phyloP scores from a whole-genome alignment of 2,329 filamentous ascomycete genomes.

The Scolecobasidium constrictum region DNA sequence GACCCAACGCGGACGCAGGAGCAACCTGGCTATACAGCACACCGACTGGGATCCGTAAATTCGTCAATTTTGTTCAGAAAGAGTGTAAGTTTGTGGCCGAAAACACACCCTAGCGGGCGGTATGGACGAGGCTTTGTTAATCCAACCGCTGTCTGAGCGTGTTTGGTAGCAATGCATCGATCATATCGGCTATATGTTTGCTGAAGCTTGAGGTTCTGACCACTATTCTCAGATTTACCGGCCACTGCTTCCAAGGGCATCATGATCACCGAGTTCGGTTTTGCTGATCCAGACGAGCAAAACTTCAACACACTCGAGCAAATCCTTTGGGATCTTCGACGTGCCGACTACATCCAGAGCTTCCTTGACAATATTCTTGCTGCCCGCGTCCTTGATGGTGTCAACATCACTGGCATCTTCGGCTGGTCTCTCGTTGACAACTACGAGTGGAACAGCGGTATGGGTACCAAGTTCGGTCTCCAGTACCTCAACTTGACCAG shows the following conservation, averaged over 20 bases:
- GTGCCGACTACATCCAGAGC: constrained; percentile 31
- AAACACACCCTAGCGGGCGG: too few relatives aligned
- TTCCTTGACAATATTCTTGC: constrained; percentile 31
- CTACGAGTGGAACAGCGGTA: constrained; percentile 30
- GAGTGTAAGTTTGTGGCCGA: too few relatives aligned
- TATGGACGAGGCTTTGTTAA: too few relatives aligned
- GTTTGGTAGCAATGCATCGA: too few relatives aligned
- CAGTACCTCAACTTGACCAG: constrained; percentile 33
- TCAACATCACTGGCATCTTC: constrained; percentile 32
- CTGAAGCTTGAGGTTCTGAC: too few relatives aligned
- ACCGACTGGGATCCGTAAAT: constrained; percentile 28
- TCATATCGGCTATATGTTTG: too few relatives aligned
- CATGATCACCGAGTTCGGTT: constrained; percentile 31
- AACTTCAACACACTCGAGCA: constrained; percentile 19
- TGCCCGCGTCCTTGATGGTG: constrained; percentile 24
- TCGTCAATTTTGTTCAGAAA: constrained; percentile 32
- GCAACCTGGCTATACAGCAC: constrained; percentile 32
- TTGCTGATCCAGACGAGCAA: constrained; percentile 30
- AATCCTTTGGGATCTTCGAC: constrained; percentile 28
- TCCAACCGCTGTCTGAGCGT: too few relatives aligned
- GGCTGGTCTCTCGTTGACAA: constrained; percentile 31
- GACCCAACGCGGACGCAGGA: constrained; percentile 30
- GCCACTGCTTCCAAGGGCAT: constrained; percentile 23
- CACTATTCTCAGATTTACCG: constrained; percentile 31
- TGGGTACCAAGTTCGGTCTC: constrained; percentile 26